Percentiles rank a stretch among this genome's conserved stretches.
Conservation (phyloP, 2,329 filamentous ascomycete species). For the Colletotrichum sublineola region DNA sequence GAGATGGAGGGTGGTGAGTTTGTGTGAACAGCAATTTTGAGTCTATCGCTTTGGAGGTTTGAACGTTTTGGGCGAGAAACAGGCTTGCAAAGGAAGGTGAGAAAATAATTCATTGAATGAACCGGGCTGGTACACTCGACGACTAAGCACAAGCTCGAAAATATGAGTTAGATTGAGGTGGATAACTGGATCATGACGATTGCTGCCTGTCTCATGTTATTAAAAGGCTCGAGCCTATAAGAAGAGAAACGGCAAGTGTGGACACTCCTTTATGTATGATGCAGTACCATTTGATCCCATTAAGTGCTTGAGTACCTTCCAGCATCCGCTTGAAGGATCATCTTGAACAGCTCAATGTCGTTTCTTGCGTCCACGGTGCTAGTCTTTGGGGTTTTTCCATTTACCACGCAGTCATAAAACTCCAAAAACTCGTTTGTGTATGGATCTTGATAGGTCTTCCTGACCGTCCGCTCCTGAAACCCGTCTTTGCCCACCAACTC, state of each 20-base stretch:
- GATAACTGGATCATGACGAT: not conserved
- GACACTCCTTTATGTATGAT: too few relatives aligned
- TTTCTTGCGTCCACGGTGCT: slow-evolving; percentile 47
- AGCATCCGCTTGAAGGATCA: slow-evolving; percentile 44
- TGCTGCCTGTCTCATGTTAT: not conserved
- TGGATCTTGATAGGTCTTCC: slow-evolving; percentile 60
- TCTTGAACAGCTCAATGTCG: slow-evolving; percentile 50
- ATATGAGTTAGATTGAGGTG: not conserved
- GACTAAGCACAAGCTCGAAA: not conserved
- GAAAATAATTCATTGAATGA: not conserved
- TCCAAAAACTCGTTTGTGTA: slow-evolving; percentile 55
- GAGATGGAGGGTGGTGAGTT: not conserved
- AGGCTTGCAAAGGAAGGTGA: not conserved
- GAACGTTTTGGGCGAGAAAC: not conserved
- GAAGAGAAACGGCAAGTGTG: not conserved
- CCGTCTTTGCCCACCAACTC: slow-evolving; percentile 56
- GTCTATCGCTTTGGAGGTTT: not conserved
- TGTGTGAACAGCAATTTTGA: too few relatives aligned
- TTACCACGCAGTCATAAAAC: slow-evolving; percentile 48
- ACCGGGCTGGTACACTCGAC: not conserved
- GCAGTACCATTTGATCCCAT: not conserved
- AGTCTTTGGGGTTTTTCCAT: slow-evolving; percentile 47
- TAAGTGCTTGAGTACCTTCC: slow-evolving; percentile 13
- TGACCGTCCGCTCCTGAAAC: slow-evolving; percentile 55
- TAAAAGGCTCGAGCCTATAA: not conserved